Evolutionary conservation across 805 yeast genomes (phyloP), one percentile per base, ranked within the genome.

Genomic region (Metschnikowia anglica): DNA sequence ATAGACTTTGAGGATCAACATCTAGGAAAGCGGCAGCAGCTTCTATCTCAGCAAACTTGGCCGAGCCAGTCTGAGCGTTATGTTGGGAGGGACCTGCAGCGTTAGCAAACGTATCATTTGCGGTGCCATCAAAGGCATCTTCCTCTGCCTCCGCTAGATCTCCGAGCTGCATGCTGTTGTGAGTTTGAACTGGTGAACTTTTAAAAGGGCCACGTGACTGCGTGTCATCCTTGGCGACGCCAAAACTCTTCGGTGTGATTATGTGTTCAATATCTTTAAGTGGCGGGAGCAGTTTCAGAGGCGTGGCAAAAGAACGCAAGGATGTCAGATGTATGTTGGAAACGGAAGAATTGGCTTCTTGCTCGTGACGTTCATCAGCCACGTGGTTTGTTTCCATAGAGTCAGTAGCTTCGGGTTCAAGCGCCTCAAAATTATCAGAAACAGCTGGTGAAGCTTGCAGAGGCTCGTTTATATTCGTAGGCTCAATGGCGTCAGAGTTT

Each of bases 221-320:
- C 7, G 43, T 44, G 21, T 42, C 45, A 44, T 70, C 75, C 47
- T 55, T 62, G 15, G 75, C 74, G 16, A 70, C 74, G 27, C 55
- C 49, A 47, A 70, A 70, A 7, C 66, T 53, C 37, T 69, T 70
- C 1, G 75, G 75, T 1, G 75, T 70, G 7, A 56, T 61, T 15
- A 70, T 70, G 12, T 49, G 48, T 32, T 70, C 75, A 15, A 70
- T 70, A 40, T 70, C 74, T 48, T 70, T 70, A 20, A 70, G 54
- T 5, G 74, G 65, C 1, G 74, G 74, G 23, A 70, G 58, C 20
- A 61, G 54, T 46, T 69, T 70, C 59, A 63, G 64, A 0, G 75
- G 74, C 16, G 75, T 70, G 18, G 71, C 61, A 43, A 64, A 49
- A n/a, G 39, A 46, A 18, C 39, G 50, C 19, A 33, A 40, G 3